Evolutionary conservation across 148 eudicot species (phyloP), one percentile per base, ranked within the genome.

Genomic region (Arbutus unedo): DNA sequence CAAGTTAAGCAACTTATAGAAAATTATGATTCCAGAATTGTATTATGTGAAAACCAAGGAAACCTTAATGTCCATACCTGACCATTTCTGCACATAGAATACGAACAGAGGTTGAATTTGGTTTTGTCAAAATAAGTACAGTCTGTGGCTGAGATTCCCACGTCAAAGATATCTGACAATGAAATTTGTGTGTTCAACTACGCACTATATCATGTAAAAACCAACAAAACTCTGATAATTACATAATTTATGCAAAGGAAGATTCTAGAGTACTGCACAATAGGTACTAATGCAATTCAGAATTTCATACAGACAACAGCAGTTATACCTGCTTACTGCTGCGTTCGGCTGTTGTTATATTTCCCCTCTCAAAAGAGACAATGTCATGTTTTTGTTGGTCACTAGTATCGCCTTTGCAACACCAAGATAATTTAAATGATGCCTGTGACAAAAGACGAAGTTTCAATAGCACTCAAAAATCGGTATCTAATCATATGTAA

Each of bases 281-380:
- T 38, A 73, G 59, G 43, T 7, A 10, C 9, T 7, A 57, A 25
- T 55, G 55, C 78, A 81, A 72, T 8, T 74, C 23, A 15, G 15
- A 18, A 21, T 31, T 7, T 8, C 18, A 21, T 68, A 50, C 10
- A 78, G 44, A 77, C 74, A 80, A 81, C 70, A 84, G 59, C 79
- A 66, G 73, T 57, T 72, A 74, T 95, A 94, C 99, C 99, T 96
- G 98, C 85, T 92, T 96, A 84, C 98, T 96, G 88, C 97, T 96
- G 50, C 98, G 95, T 80, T 92, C 93, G 49, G 97, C 90, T 25
- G 97, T 90, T 81, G 92, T 87, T 76, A 96, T 96, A 87, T 94
- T 88, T 76, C 99, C 99, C 88, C 86, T 93, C 66, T 92, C 99
- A 82, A 96, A 94, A 84, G 99, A 96, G 80, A 96, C 99, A 56